Evolutionary conservation across 1,139 yeast genomes (phyloP), one percentile per base, ranked within the genome.

Genomic region (Scheffersomyces quercinus): DNA sequence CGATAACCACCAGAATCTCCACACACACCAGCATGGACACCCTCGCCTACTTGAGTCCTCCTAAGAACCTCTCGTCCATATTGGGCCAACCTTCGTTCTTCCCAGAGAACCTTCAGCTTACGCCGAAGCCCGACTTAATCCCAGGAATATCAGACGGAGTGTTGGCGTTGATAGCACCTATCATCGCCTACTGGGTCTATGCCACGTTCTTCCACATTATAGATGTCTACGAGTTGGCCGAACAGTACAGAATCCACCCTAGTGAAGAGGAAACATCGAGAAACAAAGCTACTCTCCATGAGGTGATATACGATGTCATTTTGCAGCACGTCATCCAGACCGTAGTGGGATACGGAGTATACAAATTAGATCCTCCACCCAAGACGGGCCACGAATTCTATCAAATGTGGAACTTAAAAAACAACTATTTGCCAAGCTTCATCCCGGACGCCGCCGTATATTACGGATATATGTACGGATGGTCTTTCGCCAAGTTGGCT

Each of bases 261-360:
- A 83, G 91, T 38, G 95, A 85, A 55, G 98, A 91, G 62, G 89
- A 89, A 45, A 60, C 73, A 38, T 63, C 78, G 42, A 77, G 95
- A 53, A 93, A 93, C 64, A 87, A 82, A 60, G 97, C 89, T 11
- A 64, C 88, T 0, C 65, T 83, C 44, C 42, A 56, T 8, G 86
- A 85, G 42, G 98, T 93, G 11, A 57, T 93, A 16, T 73, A 79
- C 50, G 97, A 93, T 53, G 99, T 93, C 40, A 55, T 88, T 7
- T 58, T 87, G 30, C 98, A 93, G 70, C 99, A 93, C 60, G 48
- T 82, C 3, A 75, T 93, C 45, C 99, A 93, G 67, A 79, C 95
- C 2, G 52, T 80, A 3, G 82, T 83, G 7, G 99, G 98, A 1
- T 58, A 52, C 28, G 55, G 59, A 1, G 70, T 88, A 34, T 75